Conservation (phyloP, 2,329 filamentous ascomycete species). For the Boeremia exigua region DNA sequence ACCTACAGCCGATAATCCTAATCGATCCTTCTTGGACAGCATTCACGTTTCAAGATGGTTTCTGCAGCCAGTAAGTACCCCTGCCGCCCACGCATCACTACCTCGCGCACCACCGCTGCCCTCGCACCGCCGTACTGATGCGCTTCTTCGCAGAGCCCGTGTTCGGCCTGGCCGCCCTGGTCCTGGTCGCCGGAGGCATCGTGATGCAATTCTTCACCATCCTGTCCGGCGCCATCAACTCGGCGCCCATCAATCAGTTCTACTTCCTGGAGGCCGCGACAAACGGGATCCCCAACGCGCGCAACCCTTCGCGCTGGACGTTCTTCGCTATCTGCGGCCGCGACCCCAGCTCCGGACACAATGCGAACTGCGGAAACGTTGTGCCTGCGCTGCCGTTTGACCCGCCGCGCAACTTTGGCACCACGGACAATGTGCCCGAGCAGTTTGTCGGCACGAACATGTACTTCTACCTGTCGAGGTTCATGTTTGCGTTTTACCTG, state of each 20-base stretch:
- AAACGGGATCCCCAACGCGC: slow-evolving; percentile 63
- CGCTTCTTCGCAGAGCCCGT: slow-evolving; percentile 55
- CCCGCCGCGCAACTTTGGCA: slow-evolving; percentile 67
- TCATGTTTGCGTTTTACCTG: slow-evolving; percentile 91
- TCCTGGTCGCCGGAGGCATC: slow-evolving; percentile 67
- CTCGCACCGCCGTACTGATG: neutral
- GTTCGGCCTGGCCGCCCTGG: slow-evolving; percentile 63
- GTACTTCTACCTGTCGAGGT: slow-evolving; percentile 87
- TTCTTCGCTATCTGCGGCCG: slow-evolving; percentile 83
- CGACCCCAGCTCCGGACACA: slow-evolving; percentile 57
- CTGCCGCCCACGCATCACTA: slow-evolving; percentile 2
- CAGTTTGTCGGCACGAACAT: slow-evolving; percentile 63
- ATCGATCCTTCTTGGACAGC: neutral
- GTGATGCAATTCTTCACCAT: slow-evolving; percentile 71
- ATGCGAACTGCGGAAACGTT: slow-evolving; percentile 66
- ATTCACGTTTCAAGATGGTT: slow-evolving; percentile 10
- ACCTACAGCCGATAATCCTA: neutral
- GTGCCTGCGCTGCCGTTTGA: slow-evolving; percentile 72
- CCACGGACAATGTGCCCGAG: slow-evolving; percentile 58
- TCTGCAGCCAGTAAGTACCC: slow-evolving; percentile 27
- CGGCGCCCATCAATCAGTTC: slow-evolving; percentile 70
- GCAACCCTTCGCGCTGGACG: slow-evolving; percentile 78
- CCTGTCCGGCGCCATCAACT: slow-evolving; percentile 64
- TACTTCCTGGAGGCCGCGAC: slow-evolving; percentile 89
- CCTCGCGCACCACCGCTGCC: neutral